phyloP scores from a whole-genome alignment of 306 rosid genomes.

The Carpinus viminea region DNA sequence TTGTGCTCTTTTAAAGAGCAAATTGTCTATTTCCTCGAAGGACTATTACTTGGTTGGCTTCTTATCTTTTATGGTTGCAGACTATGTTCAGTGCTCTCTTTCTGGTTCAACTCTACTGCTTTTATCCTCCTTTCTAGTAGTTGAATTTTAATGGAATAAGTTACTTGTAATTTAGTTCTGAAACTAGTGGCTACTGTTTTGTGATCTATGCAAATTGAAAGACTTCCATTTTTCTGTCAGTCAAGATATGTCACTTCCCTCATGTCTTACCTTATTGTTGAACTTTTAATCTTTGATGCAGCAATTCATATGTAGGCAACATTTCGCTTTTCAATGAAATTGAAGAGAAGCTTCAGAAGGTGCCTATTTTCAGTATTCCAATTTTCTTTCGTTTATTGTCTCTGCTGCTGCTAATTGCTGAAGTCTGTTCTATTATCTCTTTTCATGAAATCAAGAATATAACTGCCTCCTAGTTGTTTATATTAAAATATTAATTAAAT shows the following conservation, averaged over 20 bases:
- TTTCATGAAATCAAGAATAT: neutral
- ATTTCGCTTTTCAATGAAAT: conserved; percentile 75
- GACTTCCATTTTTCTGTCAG: neutral
- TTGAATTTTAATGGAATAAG: conserved; percentile 5
- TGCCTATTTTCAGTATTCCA: conserved; percentile 33
- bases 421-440: conserved; percentile 13
- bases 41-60: neutral
- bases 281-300: conserved; percentile 55
- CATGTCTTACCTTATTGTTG: conserved; percentile 15
- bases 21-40: neutral
- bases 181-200: conserved; percentile 4
- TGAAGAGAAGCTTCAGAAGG: conserved; percentile 88
- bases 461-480: neutral
- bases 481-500: too few relatives aligned
- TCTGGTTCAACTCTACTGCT: neutral
- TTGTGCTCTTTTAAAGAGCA: neutral
- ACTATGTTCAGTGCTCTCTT: neutral
- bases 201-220: neutral
- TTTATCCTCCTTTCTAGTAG: neutral
- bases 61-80: neutral
- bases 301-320: conserved; percentile 91
- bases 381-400: conserved; percentile 24
- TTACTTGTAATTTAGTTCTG: neutral
- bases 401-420: conserved; percentile 22
- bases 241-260: conserved; percentile 5